Evolutionary conservation across 176 grass and related monocot genomes (phyloP).

Genomic region (Triticum timopheevii): DNA sequence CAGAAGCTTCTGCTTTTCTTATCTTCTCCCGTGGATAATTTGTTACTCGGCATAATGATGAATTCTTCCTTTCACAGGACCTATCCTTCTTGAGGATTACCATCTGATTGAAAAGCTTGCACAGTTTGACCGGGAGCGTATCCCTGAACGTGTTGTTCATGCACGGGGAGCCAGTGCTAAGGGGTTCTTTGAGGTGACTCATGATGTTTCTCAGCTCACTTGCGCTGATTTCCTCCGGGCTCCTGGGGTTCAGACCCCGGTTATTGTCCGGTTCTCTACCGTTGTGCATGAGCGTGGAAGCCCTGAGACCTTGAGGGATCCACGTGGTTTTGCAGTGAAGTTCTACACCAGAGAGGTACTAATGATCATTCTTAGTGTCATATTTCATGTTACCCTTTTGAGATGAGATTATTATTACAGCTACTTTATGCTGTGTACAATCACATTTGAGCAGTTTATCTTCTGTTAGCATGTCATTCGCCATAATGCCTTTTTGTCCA

Average conservation of each 20-base stretch:
- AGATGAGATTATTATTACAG: neutral
- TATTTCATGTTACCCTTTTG: neutral
- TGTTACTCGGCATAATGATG: neutral
- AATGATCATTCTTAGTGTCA: neutral
- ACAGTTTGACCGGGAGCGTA: conserved; percentile 80
- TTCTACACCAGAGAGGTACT: conserved; percentile 95
- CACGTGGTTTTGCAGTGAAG: conserved; percentile 85
- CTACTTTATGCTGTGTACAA: neutral
- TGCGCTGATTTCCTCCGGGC: conserved; percentile 90
- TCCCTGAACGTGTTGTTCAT: conserved; percentile 88
- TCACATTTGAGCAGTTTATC: neutral
- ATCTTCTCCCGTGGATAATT: neutral
- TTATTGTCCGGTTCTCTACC: conserved; percentile 81
- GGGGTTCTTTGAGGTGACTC: conserved; percentile 91
- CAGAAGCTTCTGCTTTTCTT: neutral
- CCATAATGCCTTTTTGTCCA: neutral
- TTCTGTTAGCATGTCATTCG: neutral
- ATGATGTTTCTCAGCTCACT: conserved; percentile 75
- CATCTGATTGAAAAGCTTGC: conserved; percentile 93
- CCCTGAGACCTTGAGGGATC: conserved; percentile 84
- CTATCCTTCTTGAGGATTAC: conserved; percentile 84
- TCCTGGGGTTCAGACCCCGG: conserved; percentile 68
- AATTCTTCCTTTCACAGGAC: conserved; percentile 39
- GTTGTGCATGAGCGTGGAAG: conserved; percentile 90
- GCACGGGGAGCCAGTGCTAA: conserved; percentile 82